These are phyloP conservation scores for Cornus florida DNA, from an alignment of 148 eudicot genomes.

Conservation along the genomic window DNA sequence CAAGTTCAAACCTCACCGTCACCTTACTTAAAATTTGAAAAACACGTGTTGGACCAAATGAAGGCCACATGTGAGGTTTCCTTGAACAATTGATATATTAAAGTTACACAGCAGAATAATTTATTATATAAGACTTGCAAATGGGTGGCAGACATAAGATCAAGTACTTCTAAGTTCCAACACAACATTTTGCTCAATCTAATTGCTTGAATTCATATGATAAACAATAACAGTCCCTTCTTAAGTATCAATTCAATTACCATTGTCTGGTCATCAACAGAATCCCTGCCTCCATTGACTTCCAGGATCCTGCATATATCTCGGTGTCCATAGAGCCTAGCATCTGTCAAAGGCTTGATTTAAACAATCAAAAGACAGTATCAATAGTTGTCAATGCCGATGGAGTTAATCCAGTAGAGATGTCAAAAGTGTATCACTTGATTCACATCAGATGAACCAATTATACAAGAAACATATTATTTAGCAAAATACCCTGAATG, in stretches of 20 bases:
- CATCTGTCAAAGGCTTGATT: constrained; percentile 41
- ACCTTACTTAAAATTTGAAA: no score
- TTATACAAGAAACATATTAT: no score
- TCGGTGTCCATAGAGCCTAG: constrained; percentile 40
- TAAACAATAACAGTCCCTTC: not conserved
- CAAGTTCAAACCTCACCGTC: no score
- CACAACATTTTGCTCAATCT: not conserved
- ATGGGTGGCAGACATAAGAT: not conserved
- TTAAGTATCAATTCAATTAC: constrained; percentile 10
- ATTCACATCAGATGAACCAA: not conserved
- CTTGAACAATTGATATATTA: no score
- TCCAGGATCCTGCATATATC: constrained; percentile 47
- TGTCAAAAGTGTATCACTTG: no score
- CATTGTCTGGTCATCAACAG: constrained; percentile 21
- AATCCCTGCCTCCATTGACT: constrained; percentile 41
- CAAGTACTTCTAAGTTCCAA: not conserved
- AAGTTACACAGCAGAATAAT: not conserved
- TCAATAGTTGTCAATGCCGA: not conserved
- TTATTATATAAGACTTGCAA: not conserved
- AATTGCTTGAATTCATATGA: not conserved
- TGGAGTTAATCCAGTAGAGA: not conserved
- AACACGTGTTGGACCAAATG: no score
- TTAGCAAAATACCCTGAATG: no score
- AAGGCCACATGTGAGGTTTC: no score
- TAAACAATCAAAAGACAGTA: constrained; percentile 10